Conservation (phyloP, 2,329 filamentous ascomycete genomes). For the Beauveria asiatica region DNA sequence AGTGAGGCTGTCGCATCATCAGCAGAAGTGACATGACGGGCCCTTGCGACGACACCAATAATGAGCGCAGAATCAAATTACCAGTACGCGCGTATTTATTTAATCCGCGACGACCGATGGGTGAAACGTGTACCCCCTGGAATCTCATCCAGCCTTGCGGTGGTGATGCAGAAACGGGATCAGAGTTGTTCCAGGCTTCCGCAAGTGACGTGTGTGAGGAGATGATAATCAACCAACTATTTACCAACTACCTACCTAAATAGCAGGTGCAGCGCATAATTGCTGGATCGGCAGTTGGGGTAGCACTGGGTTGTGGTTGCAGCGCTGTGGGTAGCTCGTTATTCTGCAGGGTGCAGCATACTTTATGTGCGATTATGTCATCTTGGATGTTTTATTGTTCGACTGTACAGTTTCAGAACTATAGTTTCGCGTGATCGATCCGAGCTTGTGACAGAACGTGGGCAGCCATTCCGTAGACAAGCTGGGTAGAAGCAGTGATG, state of each 20-base stretch:
- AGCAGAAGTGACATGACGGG: background rate
- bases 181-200: background rate
- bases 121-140: too few species aligned
- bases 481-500: too few species aligned
- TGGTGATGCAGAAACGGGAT: too few species aligned
- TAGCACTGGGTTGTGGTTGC: background rate
- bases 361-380: background rate
- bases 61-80: background rate
- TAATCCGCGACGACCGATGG: too few species aligned
- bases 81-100: too few species aligned
- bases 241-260: too few species aligned
- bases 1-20: background rate
- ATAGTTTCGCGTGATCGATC: too few species aligned
- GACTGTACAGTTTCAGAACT: too few species aligned
- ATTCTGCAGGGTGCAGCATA: background rate
- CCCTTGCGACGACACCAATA: background rate
- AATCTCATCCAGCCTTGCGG: background rate
- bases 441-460: background rate
- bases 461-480: background rate
- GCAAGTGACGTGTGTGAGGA: background rate
- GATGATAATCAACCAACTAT: background rate
- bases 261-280: background rate
- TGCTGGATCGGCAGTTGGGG: constrained; percentile 4
- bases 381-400: background rate
- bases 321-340: background rate